Percentiles rank a stretch among this genome's conserved stretches.
phyloP scores from a whole-genome alignment of 1,284 basidiomycete species.

The Cutaneotrichosporon mucoides region DNA sequence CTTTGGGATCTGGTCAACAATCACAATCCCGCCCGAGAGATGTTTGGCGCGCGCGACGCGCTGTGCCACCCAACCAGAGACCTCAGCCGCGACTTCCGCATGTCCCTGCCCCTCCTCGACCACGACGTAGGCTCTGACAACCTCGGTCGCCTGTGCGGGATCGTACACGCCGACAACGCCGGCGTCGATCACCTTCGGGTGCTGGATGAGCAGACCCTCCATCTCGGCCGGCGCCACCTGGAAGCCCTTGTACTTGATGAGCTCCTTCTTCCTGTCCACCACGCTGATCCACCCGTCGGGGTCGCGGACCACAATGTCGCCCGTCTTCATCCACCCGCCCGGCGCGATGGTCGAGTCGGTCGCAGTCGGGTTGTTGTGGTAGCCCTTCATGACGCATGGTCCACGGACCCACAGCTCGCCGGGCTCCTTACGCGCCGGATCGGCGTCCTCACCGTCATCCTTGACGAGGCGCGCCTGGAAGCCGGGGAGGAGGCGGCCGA shows the following conservation, averaged over 20 bases:
- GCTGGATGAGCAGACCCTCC: slow-evolving; percentile 66
- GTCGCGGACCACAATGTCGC: slow-evolving; percentile 65
- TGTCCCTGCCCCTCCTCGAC: background rate
- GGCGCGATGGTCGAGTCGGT: slow-evolving; percentile 18
- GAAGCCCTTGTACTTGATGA: slow-evolving; percentile 69
- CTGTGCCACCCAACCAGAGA: slow-evolving; percentile 60
- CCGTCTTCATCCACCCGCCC: slow-evolving; percentile 73
- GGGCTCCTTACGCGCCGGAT: slow-evolving; percentile 52
- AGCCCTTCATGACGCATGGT: slow-evolving; percentile 54
- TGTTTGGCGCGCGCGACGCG: slow-evolving; percentile 54
- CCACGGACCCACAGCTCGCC: slow-evolving; percentile 81
- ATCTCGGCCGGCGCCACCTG: slow-evolving; percentile 77
- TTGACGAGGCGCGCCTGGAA: slow-evolving; percentile 68
- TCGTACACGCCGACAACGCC: slow-evolving; percentile 68
- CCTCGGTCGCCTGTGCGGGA: slow-evolving; percentile 58
- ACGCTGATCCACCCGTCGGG: slow-evolving; percentile 56
- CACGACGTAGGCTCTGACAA: slow-evolving; percentile 10
- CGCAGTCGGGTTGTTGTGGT: slow-evolving; percentile 12
- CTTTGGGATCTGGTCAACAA: slow-evolving; percentile 53
- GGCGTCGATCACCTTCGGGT: slow-evolving; percentile 64
- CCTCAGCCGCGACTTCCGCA: slow-evolving; percentile 50
- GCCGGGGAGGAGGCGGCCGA: slow-evolving; percentile 71
- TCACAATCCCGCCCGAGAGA: slow-evolving; percentile 51
- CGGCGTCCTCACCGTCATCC: slow-evolving; percentile 45
- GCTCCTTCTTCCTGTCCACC: slow-evolving; percentile 60